Percentiles rank a stretch among this genome's conserved stretches.
These are phyloP conservation scores for Leccinum olivaceopallidum DNA, from an alignment of 768 basidiomycete genomes.

Conservation along the genomic window DNA sequence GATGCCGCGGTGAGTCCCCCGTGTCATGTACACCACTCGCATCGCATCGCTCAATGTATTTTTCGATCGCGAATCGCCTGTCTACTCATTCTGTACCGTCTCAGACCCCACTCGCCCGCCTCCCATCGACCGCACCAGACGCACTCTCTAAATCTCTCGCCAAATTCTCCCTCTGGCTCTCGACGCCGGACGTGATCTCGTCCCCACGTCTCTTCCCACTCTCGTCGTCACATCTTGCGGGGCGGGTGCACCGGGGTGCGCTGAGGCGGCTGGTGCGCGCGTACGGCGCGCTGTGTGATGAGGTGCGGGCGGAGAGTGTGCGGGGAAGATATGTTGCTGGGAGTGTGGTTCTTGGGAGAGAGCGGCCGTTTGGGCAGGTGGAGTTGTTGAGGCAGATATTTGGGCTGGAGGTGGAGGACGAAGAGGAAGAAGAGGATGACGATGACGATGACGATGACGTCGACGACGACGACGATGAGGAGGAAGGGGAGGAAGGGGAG, in stretches of 20 bases:
- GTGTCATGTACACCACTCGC: neutral
- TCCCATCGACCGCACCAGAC: slow-evolving; percentile 60
- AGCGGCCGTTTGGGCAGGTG: slow-evolving; percentile 81
- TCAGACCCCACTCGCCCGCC: slow-evolving; percentile 74
- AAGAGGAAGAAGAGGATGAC: neutral
- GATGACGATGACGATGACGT: no score
- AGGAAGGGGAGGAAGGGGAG: no score
- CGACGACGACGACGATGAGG: accelerated
- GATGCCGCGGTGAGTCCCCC: slow-evolving; percentile 20
- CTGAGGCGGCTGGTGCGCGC: slow-evolving; percentile 64
- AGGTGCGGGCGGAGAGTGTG: slow-evolving; percentile 68
- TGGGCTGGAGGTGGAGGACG: slow-evolving; percentile 54
- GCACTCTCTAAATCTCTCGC: slow-evolving; percentile 62
- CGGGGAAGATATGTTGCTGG: slow-evolving; percentile 80
- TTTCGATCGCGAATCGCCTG: neutral
- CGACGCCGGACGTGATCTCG: slow-evolving; percentile 75
- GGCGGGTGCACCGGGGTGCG: slow-evolving; percentile 74
- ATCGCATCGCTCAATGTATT: neutral
- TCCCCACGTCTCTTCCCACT: slow-evolving; percentile 79
- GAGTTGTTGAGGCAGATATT: slow-evolving; percentile 76
- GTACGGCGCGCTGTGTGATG: slow-evolving; percentile 74
- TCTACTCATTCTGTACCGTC: neutral
- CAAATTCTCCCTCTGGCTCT: slow-evolving; percentile 83
- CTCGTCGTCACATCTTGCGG: slow-evolving; percentile 62
- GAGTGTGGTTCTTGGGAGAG: slow-evolving; percentile 77